A percentile compares a stretch with the other conserved stretches of the same genome.
Evolutionary conservation across 306 rosid genomes (phyloP).

Genomic region (Prosopis cineraria): DNA sequence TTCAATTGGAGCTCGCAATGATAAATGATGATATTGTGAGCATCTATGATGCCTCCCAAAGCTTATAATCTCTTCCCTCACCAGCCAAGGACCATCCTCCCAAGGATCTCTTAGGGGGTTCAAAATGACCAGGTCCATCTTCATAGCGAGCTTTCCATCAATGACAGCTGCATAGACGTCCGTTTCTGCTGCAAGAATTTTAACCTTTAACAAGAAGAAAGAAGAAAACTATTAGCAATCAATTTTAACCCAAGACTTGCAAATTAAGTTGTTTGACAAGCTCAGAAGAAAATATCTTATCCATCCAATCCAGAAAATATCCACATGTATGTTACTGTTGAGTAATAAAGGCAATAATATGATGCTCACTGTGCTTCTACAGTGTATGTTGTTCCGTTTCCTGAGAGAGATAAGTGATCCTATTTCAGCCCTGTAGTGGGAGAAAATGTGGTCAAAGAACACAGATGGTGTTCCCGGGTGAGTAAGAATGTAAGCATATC

Average conservation of each 20-base stretch:
- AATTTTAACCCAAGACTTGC: background rate
- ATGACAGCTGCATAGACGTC: conserved; percentile 82
- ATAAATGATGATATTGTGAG: background rate
- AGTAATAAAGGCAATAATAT: background rate
- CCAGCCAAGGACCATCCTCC: conserved; percentile 53
- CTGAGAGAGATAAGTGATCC: conserved; percentile 60
- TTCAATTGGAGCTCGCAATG: conserved; percentile 27
- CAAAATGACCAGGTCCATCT: conserved; percentile 90
- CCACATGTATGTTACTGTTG: background rate
- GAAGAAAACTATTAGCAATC: conserved; percentile 27
- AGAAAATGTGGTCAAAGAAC: conserved; percentile 80
- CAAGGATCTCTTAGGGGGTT: conserved; percentile 53
- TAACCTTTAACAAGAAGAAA: conserved; percentile 46
- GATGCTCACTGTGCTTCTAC: conserved; percentile 74
- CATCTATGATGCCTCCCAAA: conserved; percentile 64
- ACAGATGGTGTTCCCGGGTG: conserved; percentile 93
- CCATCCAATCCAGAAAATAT: background rate
- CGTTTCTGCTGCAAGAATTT: conserved; percentile 60
- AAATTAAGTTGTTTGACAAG: background rate
- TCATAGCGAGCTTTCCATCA: conserved; percentile 63
- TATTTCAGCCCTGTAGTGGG: conserved; percentile 61
- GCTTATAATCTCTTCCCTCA: conserved; percentile 75
- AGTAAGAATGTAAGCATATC: conserved; percentile 87
- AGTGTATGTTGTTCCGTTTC: conserved; percentile 62
- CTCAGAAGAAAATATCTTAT: background rate